phyloP scores from a whole-genome alignment of 306 rosid genomes.

The Sphenostylis stenocarpa region DNA sequence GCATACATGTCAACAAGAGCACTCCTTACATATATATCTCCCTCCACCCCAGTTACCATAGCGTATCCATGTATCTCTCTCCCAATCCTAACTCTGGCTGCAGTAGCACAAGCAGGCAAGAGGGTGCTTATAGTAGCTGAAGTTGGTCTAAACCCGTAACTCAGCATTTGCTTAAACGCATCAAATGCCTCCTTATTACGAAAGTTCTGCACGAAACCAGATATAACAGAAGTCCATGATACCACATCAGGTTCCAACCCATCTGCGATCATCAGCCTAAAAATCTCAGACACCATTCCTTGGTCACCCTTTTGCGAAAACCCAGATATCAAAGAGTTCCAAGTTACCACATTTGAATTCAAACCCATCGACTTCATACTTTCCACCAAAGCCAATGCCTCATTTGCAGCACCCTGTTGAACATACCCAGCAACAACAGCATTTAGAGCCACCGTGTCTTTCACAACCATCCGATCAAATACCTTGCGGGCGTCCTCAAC shows the following conservation, averaged over 20 bases:
- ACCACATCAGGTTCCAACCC: slow-evolving; percentile 77
- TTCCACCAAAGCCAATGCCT: slow-evolving; percentile 61
- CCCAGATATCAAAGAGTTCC: slow-evolving; percentile 78
- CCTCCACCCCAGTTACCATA: slow-evolving; percentile 60
- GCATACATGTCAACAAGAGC: slow-evolving; percentile 92
- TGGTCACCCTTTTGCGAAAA: slow-evolving; percentile 71
- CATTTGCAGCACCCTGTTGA: slow-evolving; percentile 54
- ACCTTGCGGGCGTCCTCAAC: slow-evolving; percentile 56
- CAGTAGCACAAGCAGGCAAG: slow-evolving; percentile 75
- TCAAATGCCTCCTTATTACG: slow-evolving; percentile 60
- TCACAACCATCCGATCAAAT: slow-evolving; percentile 58
- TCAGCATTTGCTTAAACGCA: slow-evolving; percentile 62
- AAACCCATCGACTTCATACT: slow-evolving; percentile 48
- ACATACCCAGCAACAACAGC: slow-evolving; percentile 78
- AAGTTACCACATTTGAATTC: slow-evolving; percentile 69
- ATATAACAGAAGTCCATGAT: slow-evolving; percentile 82
- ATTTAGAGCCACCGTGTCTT: slow-evolving; percentile 79
- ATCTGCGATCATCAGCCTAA: slow-evolving; percentile 50
- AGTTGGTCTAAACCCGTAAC: slow-evolving; percentile 62
- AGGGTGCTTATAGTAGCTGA: slow-evolving; percentile 76
- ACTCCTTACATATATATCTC: slow-evolving; percentile 71
- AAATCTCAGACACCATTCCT: slow-evolving; percentile 51
- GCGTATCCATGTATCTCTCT: slow-evolving; percentile 73
- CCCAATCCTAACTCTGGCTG: slow-evolving; percentile 57
- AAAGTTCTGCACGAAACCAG: slow-evolving; percentile 82